These are phyloP conservation scores for Echinochloa phyllopogon DNA, from an alignment of 176 grass and related monocot genomes.

Conservation along the genomic window DNA sequence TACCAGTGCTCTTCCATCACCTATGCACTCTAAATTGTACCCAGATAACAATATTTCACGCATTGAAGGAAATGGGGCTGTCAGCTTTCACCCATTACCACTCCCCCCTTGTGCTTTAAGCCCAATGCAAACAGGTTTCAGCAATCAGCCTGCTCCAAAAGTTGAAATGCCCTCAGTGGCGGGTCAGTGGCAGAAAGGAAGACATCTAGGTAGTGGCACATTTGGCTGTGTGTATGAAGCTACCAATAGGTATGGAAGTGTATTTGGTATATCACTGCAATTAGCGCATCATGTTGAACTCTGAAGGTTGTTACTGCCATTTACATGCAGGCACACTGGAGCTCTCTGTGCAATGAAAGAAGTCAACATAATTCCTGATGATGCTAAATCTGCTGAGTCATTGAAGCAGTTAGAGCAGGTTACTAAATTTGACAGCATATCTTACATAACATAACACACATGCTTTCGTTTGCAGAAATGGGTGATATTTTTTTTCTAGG, in stretches of 20 bases:
- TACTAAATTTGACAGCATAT: constrained; percentile 25
- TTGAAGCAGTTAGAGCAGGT: constrained; percentile 93
- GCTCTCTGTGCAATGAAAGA: constrained; percentile 99
- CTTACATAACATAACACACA: constrained; percentile 24
- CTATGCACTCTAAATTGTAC: constrained; percentile 63
- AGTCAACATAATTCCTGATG: constrained; percentile 98
- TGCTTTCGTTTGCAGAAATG: constrained; percentile 14
- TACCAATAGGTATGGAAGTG: constrained; percentile 69
- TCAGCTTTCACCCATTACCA: constrained; percentile 74
- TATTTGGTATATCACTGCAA: constrained; percentile 26
- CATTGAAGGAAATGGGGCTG: constrained; percentile 53
- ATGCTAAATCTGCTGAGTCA: constrained; percentile 83
- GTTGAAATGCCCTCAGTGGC: constrained; percentile 55
- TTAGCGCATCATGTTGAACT: constrained; percentile 39
- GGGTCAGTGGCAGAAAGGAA: constrained; percentile 90
- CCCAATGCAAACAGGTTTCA: constrained; percentile 53
- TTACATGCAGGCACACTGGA: constrained; percentile 78
- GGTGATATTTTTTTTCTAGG: neutral
- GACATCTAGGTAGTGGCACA: constrained; percentile 88
- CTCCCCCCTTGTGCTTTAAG: constrained; percentile 67
- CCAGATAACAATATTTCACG: constrained; percentile 46
- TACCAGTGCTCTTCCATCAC: constrained; percentile 84
- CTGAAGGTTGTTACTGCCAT: constrained; percentile 12
- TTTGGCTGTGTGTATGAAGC: constrained; percentile 97
- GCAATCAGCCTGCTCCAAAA: constrained; percentile 56